phyloP scores from a whole-genome alignment of 768 basidiomycete genomes.

The Kockovaella imperatae region DNA sequence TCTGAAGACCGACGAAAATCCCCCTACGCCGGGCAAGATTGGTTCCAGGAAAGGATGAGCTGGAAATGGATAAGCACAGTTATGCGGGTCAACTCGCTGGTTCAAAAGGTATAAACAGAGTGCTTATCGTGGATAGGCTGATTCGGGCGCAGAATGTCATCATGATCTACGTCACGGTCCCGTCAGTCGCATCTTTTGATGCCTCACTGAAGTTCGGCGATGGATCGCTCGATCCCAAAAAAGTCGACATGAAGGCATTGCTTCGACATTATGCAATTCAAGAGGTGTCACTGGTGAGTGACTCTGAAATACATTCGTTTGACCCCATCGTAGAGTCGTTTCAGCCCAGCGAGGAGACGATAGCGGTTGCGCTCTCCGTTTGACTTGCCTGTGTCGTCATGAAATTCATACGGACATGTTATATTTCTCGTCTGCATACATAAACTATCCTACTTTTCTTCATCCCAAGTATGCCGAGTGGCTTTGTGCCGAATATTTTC shows the following conservation, averaged over 20 bases:
- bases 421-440: no score
- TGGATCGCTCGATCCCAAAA: constrained; percentile 15
- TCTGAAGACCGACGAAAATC: constrained; percentile 61
- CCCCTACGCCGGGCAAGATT: constrained; percentile 59
- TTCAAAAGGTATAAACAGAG: constrained; percentile 66
- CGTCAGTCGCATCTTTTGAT: constrained; percentile 50
- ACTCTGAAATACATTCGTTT: not conserved
- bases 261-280: constrained; percentile 63
- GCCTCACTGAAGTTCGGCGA: constrained; percentile 42
- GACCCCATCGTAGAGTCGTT: constrained; percentile 19
- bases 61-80: constrained; percentile 98
- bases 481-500: no score
- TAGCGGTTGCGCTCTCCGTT: no score
- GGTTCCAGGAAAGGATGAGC: constrained; percentile 52
- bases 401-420: no score
- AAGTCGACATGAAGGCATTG: constrained; percentile 55
- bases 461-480: no score
- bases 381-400: no score
- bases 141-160: constrained; percentile 65
- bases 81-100: constrained; percentile 91
- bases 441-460: no score
- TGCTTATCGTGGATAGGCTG: not conserved
- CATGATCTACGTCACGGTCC: constrained; percentile 85
- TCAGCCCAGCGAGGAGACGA: constrained; percentile 29
- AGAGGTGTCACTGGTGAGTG: constrained; percentile 54